Conservation (phyloP, 495 filamentous ascomycete species). For the Penicillium parvum region DNA sequence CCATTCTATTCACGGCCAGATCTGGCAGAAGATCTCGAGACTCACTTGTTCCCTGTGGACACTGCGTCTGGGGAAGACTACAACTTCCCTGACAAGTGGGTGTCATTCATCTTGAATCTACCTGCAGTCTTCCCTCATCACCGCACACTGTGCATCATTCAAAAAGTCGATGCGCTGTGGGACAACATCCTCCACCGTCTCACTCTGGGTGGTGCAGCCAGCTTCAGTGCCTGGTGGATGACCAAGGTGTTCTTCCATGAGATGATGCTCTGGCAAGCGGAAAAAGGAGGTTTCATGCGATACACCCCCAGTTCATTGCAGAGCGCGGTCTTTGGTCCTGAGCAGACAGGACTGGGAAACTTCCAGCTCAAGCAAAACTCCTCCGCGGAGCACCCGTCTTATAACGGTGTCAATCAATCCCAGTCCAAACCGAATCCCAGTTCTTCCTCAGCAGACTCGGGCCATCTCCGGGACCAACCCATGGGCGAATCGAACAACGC, state of each 20-base stretch:
- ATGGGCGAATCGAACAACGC: slow-evolving; percentile 13
- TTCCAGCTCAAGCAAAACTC: slow-evolving; percentile 21
- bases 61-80: slow-evolving; percentile 39
- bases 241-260: slow-evolving; percentile 97
- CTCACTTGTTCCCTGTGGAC: slow-evolving; percentile 35
- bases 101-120: slow-evolving; percentile 71
- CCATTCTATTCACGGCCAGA: slow-evolving; percentile 44
- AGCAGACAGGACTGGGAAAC: slow-evolving; percentile 20
- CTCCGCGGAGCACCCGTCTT: slow-evolving; percentile 7
- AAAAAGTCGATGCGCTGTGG: slow-evolving; percentile 43
- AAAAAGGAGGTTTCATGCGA: slow-evolving; percentile 87
- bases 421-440: slow-evolving; percentile 7
- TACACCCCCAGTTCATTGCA: slow-evolving; percentile 47
- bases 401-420: slow-evolving; percentile 9
- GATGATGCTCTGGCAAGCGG: slow-evolving; percentile 87
- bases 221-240: slow-evolving; percentile 95
- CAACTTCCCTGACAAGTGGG: slow-evolving; percentile 81
- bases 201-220: slow-evolving; percentile 75
- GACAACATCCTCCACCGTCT: slow-evolving; percentile 43
- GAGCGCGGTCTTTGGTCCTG: slow-evolving; percentile 32
- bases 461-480: slow-evolving; percentile 11
- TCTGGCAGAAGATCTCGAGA: slow-evolving; percentile 30
- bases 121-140: slow-evolving; percentile 70
- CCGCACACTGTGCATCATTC: slow-evolving; percentile 52
- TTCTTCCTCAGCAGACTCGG: slow-evolving; percentile 6